Evolutionary conservation across 2,329 filamentous ascomycete genomes (phyloP), one percentile per base, ranked within the genome.

Genomic region (Ceratocystis albifundus): DNA sequence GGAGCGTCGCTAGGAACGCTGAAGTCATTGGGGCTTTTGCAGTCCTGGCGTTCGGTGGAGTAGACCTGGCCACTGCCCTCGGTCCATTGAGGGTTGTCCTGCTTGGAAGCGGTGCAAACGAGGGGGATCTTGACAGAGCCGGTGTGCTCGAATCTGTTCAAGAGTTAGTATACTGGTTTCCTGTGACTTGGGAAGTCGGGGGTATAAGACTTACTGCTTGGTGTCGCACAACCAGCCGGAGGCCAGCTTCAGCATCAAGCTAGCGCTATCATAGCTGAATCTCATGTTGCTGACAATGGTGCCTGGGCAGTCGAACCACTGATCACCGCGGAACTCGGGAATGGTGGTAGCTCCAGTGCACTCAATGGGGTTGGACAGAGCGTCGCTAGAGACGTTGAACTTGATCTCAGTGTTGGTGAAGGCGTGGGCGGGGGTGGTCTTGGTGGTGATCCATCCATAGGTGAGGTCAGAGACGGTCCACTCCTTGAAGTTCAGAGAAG

Each of bases 391-490:
- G n/a, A 82, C 73, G 68, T 77, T 79, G 74, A 83, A 83, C 71
- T 74, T 75, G 68, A 79, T 76, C 67, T 75, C 75, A 62, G 80
- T 80, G 72, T 73, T 76, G 1, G 76, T 76, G 71, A 77, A 79
- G 69, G 82, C 79, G 73, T 83, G 80, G 2, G 80, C 74, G 0
- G 80, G 80, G 1, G n/a, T n/a, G n/a, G n/a, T n/a, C n/a, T 79
- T 82, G 17, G 75, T 75, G 75, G 81, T 80, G 10, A 74, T 76
- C n/a, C 77, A 76, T 71, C 79, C 76, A 75, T 75, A 82, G 71
- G 78, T 75, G 68, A 83, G 80, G 71, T 74, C 71, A 59, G 74
- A 69, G 55, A 82, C 70, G 0, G 71, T 72, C 79, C 80, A 82
- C 7, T 68, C 57, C 6, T 41, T 61, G 61, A 72, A 62, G 36